Evolutionary conservation across 2,329 filamentous ascomycete genomes (phyloP), one percentile per base, ranked within the genome.

Genomic region (Aurifilum marmelostoma): DNA sequence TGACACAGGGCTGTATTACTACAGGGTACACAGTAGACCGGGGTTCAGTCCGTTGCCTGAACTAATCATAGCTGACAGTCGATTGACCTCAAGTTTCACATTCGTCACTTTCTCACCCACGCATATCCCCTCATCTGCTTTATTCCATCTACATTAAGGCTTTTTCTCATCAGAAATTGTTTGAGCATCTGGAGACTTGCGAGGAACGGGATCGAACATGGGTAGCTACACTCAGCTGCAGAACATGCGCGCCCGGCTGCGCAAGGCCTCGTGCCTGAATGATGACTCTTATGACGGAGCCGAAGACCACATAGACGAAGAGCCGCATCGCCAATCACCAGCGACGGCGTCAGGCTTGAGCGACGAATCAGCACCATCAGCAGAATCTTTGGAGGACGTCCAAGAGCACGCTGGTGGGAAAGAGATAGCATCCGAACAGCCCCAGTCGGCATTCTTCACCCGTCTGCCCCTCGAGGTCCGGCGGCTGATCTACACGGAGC

Each of bases 401-500:
- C n/a, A 24, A 14, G 32, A n/a, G 16, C 56, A 16, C 14, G n/a
- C 9, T 6, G 39, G 18, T 5, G 7, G 27, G 11, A 47, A 16
- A 6, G 29, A 56, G 16, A 27, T 12, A 7, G 54, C 67, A 3
- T 39, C 66, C 50, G 52, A 60, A 71, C 69, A 71, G 18, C 34
- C 58, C 29, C 71, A 75, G 60, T 72, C 75, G n/a, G 32, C 62
- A 27, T 71, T 74, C 63, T 75, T 76, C 70, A 43, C 59, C 32
- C 18, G 47, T 24, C 71, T 73, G 3, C 72, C 72, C 1, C 63
- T 61, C 11, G 72, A 73, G 65, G 24, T 73, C 29, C 72, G 72
- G 21, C 62, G 69, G 2, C 65, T 73, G 63, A 65, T 72, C 67
- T 73, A 73, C 54, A 61, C 62, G 24, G 63, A 70, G 11, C 69